Evolutionary conservation across 2,329 filamentous ascomycete species (phyloP).

Genomic region (Raffaelea arxii): DNA sequence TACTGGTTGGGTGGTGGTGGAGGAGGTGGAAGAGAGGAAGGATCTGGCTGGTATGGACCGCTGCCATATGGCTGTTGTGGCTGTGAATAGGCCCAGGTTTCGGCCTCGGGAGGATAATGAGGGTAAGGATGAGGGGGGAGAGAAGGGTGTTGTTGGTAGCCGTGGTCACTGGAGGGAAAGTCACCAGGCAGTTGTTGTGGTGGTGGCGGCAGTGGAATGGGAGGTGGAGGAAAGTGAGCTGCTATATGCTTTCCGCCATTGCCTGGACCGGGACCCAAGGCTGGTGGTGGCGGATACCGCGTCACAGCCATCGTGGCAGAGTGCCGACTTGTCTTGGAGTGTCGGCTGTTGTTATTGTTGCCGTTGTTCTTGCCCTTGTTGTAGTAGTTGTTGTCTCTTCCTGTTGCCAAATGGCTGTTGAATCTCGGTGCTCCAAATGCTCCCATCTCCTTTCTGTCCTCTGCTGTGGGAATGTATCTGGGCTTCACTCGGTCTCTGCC

Average conservation of each 20-base stretch:
- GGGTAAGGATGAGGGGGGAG: too few relatives aligned
- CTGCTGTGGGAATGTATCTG: not conserved
- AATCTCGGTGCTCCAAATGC: not conserved
- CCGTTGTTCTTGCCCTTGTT: not conserved
- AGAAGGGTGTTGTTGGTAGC: too few relatives aligned
- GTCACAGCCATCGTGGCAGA: too few relatives aligned
- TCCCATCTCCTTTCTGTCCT: not conserved
- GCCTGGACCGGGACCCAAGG: too few relatives aligned
- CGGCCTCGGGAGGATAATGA: too few relatives aligned
- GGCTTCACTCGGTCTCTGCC: not conserved
- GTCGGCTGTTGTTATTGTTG: not conserved
- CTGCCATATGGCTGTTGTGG: too few relatives aligned
- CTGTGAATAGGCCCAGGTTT: too few relatives aligned
- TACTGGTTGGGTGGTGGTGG: constrained; percentile 5
- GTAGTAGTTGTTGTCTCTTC: not conserved
- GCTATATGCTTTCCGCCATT: too few relatives aligned
- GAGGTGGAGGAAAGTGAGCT: too few relatives aligned
- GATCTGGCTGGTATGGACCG: too few relatives aligned
- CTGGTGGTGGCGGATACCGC: too few relatives aligned
- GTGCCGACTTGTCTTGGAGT: not conserved
- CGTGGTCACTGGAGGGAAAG: not conserved
- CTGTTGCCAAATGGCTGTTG: not conserved
- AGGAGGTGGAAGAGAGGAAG: constrained; percentile 8
- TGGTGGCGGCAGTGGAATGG: too few relatives aligned
- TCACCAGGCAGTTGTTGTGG: not conserved